These are phyloP conservation scores for Tetradesmus lagerheimii DNA, from an alignment of 139 green algal species.

Conservation along the genomic window DNA sequence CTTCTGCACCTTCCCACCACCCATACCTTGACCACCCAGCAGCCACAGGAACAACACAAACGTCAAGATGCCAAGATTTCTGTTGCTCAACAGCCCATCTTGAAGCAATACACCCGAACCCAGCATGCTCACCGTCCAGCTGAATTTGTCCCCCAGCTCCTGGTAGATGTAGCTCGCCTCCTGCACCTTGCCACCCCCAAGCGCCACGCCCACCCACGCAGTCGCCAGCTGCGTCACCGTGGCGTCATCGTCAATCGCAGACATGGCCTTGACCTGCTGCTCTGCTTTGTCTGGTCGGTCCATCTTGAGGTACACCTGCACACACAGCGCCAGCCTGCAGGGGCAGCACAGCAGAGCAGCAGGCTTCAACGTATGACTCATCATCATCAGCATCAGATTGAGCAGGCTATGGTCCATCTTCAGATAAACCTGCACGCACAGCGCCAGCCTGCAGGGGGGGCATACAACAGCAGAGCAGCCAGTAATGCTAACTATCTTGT, in stretches of 20 bases:
- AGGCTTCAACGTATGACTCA: too few relatives aligned
- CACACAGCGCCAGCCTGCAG: neutral
- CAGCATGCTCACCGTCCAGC: slow-evolving; percentile 87
- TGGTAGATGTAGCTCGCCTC: slow-evolving; percentile 97
- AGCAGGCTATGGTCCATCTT: too few relatives aligned
- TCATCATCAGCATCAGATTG: too few relatives aligned
- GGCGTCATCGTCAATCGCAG: slow-evolving; percentile 92
- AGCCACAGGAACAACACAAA: neutral
- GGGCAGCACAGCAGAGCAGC: neutral
- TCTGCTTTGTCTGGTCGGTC: slow-evolving; percentile 94
- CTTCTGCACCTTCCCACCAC: too few relatives aligned
- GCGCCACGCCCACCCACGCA: slow-evolving; percentile 90
- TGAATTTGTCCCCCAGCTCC: slow-evolving; percentile 97
- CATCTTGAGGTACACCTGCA: slow-evolving; percentile 91
- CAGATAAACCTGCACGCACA: too few relatives aligned
- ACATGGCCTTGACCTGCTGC: slow-evolving; percentile 92
- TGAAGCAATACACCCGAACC: too few relatives aligned
- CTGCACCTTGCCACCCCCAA: slow-evolving; percentile 95
- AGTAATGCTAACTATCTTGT: too few relatives aligned
- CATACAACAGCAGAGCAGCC: too few relatives aligned
- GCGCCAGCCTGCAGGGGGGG: too few relatives aligned
- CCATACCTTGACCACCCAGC: too few relatives aligned
- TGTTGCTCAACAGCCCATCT: too few relatives aligned
- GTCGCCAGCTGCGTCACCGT: slow-evolving; percentile 96
- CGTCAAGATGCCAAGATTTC: neutral